A percentile compares a stretch with the other conserved stretches of the same genome.
Evolutionary conservation across 129 eudicot genomes (phyloP).

Genomic region (Arctium minus): DNA sequence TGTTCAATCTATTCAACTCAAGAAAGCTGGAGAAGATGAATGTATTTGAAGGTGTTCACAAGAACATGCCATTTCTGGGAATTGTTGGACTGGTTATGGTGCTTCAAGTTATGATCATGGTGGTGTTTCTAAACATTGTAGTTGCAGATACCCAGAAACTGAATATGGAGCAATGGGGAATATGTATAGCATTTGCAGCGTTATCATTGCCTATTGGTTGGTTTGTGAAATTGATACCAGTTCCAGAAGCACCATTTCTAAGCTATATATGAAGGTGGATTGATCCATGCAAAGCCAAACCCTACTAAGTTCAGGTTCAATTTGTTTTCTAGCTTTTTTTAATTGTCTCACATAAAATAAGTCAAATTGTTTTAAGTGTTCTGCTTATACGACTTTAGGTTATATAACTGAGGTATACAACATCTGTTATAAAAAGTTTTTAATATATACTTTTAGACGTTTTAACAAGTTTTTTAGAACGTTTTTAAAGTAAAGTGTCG

Average conservation of each 20-base stretch:
- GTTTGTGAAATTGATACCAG: conserved; percentile 40
- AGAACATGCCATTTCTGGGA: conserved; percentile 43
- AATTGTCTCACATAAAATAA: too few species aligned
- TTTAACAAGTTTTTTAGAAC: too few species aligned
- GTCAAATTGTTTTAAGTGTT: too few species aligned
- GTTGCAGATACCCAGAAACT: conserved; percentile 15
- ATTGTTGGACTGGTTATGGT: conserved; percentile 41
- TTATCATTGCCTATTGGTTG: conserved; percentile 51
- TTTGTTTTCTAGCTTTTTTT: too few species aligned
- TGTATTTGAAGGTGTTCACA: background rate
- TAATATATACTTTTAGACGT: too few species aligned
- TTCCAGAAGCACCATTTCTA: conserved; percentile 36
- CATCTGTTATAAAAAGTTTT: too few species aligned
- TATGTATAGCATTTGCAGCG: conserved; percentile 42
- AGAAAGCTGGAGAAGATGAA: conserved; percentile 43
- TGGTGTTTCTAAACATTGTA: conserved; percentile 29
- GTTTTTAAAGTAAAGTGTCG: too few species aligned
- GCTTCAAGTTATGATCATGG: conserved; percentile 1
- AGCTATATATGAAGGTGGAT: conserved; percentile 4
- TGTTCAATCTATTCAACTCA: conserved; percentile 56
- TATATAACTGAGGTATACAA: too few species aligned
- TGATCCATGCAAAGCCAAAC: too few species aligned
- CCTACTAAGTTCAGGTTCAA: too few species aligned
- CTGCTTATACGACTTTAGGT: too few species aligned
- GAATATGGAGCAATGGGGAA: background rate